Conservation (phyloP, 192 early-diverging fungal species). For the Polychytrium aggregatum region DNA sequence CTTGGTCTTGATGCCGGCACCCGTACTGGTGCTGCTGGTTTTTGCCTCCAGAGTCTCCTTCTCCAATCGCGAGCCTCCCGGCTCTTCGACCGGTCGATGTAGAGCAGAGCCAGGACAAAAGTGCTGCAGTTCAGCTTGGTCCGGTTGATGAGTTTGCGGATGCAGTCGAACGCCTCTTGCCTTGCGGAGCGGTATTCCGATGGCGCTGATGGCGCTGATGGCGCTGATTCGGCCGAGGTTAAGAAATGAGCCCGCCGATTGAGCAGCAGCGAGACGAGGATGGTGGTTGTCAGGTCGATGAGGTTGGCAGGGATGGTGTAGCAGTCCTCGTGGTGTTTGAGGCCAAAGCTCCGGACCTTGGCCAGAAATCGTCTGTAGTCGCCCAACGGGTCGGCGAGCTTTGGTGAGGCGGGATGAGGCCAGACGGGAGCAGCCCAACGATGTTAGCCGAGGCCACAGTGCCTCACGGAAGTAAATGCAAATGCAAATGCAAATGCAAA, state of each 20-base stretch:
- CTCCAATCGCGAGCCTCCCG: too few relatives aligned
- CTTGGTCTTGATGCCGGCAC: neutral
- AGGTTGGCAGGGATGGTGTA: slow-evolving; percentile 4
- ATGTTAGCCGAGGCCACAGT: too few relatives aligned
- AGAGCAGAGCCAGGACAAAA: slow-evolving; percentile 1
- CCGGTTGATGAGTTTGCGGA: slow-evolving; percentile 1
- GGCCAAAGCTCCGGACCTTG: neutral
- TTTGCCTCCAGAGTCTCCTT: too few relatives aligned
- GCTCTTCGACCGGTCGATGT: neutral
- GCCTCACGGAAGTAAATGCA: too few relatives aligned
- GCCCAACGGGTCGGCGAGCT: slow-evolving; percentile 6
- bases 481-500: too few relatives aligned
- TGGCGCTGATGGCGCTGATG: neutral
- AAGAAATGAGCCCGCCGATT: neutral
- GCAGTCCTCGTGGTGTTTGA: slow-evolving; percentile 6
- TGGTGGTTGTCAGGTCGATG: slow-evolving; percentile 6
- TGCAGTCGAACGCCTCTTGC: slow-evolving; percentile 6
- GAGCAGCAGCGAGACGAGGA: slow-evolving; percentile 8
- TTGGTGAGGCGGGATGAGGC: too few relatives aligned
- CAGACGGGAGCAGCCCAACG: too few relatives aligned
- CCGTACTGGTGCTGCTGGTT: neutral
- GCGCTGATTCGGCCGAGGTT: neutral
- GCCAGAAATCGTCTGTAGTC: slow-evolving; percentile 4
- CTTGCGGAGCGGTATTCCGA: too few relatives aligned
- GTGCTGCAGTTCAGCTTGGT: slow-evolving; percentile 7